Evolutionary conservation across 768 basidiomycete species (phyloP).

Genomic region (Crassisporium funariophilum): DNA sequence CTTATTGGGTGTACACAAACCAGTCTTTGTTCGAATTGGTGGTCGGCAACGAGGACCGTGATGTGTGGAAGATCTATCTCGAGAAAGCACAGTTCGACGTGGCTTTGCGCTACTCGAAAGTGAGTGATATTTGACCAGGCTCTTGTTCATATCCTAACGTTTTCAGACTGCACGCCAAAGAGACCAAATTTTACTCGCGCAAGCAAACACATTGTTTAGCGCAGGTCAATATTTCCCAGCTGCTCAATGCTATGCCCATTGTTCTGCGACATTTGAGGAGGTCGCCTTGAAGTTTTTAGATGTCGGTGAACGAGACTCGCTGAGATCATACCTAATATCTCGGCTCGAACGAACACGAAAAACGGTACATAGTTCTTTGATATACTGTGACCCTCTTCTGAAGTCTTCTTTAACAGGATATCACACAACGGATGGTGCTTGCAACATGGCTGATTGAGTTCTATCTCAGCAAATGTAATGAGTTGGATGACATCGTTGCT

Average conservation of each 20-base stretch:
- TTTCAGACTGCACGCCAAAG: constrained; percentile 85
- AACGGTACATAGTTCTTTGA: constrained; percentile 50
- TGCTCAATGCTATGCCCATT: constrained; percentile 90
- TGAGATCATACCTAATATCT: constrained; percentile 87
- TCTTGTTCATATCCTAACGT: constrained; percentile 3
- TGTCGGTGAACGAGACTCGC: constrained; percentile 83
- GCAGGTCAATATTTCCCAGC: constrained; percentile 87
- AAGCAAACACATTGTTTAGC: constrained; percentile 79
- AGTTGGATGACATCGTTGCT: constrained; percentile 91
- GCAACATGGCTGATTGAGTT: constrained; percentile 99
- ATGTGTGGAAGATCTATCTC: constrained; percentile 93
- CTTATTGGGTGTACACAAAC: constrained; percentile 94
- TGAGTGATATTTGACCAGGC: constrained; percentile 30
- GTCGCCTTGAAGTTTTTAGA: constrained; percentile 91
- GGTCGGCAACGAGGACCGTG: constrained; percentile 84
- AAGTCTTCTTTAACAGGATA: constrained; percentile 54
- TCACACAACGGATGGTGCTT: constrained; percentile 95
- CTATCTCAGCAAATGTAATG: constrained; percentile 94
- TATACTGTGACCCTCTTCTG: neutral
- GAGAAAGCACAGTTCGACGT: constrained; percentile 75
- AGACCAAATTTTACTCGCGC: constrained; percentile 79
- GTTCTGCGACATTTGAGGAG: constrained; percentile 86
- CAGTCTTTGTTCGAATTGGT: constrained; percentile 87
- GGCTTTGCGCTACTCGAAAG: constrained; percentile 83
- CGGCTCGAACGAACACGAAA: constrained; percentile 84